Base-by-base conservation (phyloP, 2,329 filamentous ascomycete genomes). In the Phialophora verrucosa region DNA sequence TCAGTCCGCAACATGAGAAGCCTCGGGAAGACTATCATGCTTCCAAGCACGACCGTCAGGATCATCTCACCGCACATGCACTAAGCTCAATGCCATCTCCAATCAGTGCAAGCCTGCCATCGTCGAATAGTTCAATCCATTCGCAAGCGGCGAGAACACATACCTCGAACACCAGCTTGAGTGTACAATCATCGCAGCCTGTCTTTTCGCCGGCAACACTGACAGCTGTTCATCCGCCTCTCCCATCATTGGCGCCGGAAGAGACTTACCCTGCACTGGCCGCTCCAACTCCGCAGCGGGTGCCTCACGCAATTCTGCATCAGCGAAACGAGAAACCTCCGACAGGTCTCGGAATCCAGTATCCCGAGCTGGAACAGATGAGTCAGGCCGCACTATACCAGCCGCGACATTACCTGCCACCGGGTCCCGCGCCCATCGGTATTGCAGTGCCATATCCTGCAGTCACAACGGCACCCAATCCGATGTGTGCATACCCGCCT, bases 161-260 rank as follows among this genome's bases (percentile, higher is more conserved):
- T 58, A 68, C 65, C 23, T 67, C 65, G 10, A 66, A 64, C 51
- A 68, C 65, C 27, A 66, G 58, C 42, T 31, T 53, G 20, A 64
- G 60, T 54, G 58, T 63, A 27, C 61, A 66, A 67, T 67, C 73
- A 27, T 67, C 73, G 25, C 78, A 80, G 59, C 62, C 71, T 12
- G 79, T 80, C 78, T 81, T 80, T 78, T 77, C 78, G 23, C 75
- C 78, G 70, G 76, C 38, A 3, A 31, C 20, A 71, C 75, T 57
- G 74, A 75, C 60, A 73, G 74, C 62, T 29, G 44, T 14, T 29
- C 67, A 78, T 56, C 77, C 68, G 29, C 68, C 78, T 57, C 75
- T 76, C 42, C 77, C 76, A 47, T 70, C 74, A 59, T 74, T 77
- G 54, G 70, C 68, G 47, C 65, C 66, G 54, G 63, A 66, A 62